Base-by-base conservation (phyloP, 495 filamentous ascomycete genomes). In the Daldinia decipiens region DNA sequence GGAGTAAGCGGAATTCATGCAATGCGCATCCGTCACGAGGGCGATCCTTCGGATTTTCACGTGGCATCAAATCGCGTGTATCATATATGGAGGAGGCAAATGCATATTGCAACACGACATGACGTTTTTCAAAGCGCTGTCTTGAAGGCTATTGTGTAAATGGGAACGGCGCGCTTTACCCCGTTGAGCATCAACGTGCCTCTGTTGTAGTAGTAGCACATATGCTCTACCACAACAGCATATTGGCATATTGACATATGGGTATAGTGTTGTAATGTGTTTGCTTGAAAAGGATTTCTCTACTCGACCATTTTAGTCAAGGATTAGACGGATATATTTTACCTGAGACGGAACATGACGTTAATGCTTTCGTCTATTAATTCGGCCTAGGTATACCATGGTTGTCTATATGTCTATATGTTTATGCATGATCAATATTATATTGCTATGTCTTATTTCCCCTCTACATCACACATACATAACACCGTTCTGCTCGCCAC, bases 1-100 rank as follows among this genome's bases (percentile, higher is more conserved):
- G 50, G 70, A 73, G 70, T 73, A 73, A 73, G 70, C 70, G 59
- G 57, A 62, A 73, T 59, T 69, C 70, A 69, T 73, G 70, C 65
- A 69, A 73, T 66, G 65, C 62, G 61, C 70, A 53, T 59, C 70
- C 65, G 53, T 73, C 70, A 73, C 70, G 70, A 69, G 70, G 70
- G 65, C 56, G 34, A 73, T 69, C 70, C 70, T 73, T 73, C 32
- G 24, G 38, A 53, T 56, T 66, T 73, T 73, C 70, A 73, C 70
- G 70, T 73, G 70, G 70, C 70, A 68, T 47, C 3, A 56, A 21
- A 50, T 53, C 50, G 62, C 13, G 52, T 59, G 34, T 54, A 51
- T 39, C 38, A 59, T 38, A 54, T 51, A 60, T 38, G 51, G 45
- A 43, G 50, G 32, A 52, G 58, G 26, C 54, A 24, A 26, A 55